Evolutionary conservation across 2,329 filamentous ascomycete genomes (phyloP).

Genomic region (Magnaporthiopsis poae): DNA sequence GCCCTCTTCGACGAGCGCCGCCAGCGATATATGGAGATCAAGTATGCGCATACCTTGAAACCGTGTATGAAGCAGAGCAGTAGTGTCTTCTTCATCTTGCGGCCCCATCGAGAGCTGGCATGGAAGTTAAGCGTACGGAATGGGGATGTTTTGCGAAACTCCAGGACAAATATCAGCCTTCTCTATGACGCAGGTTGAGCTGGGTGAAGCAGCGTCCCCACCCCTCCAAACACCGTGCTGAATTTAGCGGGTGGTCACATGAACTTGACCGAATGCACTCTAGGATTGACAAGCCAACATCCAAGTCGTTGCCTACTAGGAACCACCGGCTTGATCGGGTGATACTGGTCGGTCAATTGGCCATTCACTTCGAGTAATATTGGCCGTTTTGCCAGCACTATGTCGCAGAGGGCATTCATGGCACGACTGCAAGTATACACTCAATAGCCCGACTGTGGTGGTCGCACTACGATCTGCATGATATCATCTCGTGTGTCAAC

Average conservation of each 20-base stretch:
- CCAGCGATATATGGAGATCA: not conserved
- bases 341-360: not conserved
- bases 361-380: not conserved
- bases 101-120: slow-evolving; percentile 2
- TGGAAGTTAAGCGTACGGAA: not conserved
- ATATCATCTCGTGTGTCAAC: not conserved
- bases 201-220: too few relatives aligned
- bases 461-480: not conserved
- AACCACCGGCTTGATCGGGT: too few relatives aligned
- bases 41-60: slow-evolving; percentile 53
- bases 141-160: not conserved
- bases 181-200: not conserved
- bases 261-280: not conserved
- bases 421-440: not conserved
- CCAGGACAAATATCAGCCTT: not conserved
- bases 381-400: too few relatives aligned
- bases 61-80: slow-evolving; percentile 78
- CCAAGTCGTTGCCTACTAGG: too few relatives aligned
- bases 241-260: not conserved
- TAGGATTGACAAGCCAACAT: not conserved
- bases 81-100: slow-evolving; percentile 63
- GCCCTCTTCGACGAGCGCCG: not conserved
- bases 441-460: not conserved
- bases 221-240: not conserved
- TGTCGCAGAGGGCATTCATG: too few relatives aligned